These are phyloP conservation scores for Monosporascus sp. DNA, from an alignment of 2,329 filamentous ascomycete genomes.

Conservation along the genomic window DNA sequence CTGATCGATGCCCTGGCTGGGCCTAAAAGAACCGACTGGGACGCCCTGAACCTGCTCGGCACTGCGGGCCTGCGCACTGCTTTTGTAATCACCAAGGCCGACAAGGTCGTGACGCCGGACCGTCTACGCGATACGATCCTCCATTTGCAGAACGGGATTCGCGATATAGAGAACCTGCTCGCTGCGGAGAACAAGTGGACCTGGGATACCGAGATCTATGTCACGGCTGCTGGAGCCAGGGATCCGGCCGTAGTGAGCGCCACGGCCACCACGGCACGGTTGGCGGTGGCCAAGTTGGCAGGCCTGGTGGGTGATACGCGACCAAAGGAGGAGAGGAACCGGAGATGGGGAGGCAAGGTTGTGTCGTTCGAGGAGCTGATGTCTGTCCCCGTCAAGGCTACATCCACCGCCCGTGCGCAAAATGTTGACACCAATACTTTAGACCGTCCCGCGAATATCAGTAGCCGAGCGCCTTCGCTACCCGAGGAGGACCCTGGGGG, in stretches of 20 bases:
- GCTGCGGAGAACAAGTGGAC: slow-evolving; percentile 14
- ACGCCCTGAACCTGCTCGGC: slow-evolving; percentile 42
- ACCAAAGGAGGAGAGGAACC: slow-evolving; percentile 24
- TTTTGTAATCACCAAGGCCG: slow-evolving; percentile 53
- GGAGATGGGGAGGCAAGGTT: slow-evolving; percentile 30
- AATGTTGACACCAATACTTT: not conserved
- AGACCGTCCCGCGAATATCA: not conserved
- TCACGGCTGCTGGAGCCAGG: slow-evolving; percentile 24
- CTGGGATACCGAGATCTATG: slow-evolving; percentile 26
- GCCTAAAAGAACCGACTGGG: slow-evolving; percentile 42
- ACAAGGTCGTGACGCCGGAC: slow-evolving; percentile 36
- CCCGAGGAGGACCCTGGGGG: no score
- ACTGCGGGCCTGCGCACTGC: slow-evolving; percentile 39
- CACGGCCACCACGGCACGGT: slow-evolving; percentile 20
- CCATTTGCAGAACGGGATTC: slow-evolving; percentile 21
- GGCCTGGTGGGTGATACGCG: slow-evolving; percentile 20
- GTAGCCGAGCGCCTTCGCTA: not conserved
- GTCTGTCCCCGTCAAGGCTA: slow-evolving; percentile 10
- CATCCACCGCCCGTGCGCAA: not conserved
- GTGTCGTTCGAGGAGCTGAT: slow-evolving; percentile 31
- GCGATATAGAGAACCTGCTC: slow-evolving; percentile 13
- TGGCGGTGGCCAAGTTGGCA: slow-evolving; percentile 25
- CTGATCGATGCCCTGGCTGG: slow-evolving; percentile 50
- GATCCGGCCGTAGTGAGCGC: slow-evolving; percentile 15
- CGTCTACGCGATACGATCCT: slow-evolving; percentile 20